Conservation (phyloP, 345 rosid species). For the Arabis hirsuta region DNA sequence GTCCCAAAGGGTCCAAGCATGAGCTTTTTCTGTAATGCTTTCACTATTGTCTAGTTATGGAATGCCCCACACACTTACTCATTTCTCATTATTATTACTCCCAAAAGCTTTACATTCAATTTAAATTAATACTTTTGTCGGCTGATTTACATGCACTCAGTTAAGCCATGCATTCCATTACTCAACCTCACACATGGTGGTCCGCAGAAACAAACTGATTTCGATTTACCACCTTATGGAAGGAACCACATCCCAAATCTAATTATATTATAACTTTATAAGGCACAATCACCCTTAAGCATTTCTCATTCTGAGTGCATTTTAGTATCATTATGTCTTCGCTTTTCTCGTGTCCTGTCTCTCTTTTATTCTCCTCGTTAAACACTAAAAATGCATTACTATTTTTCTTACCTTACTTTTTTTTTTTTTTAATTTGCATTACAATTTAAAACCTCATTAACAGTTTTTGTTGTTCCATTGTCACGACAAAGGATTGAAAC, state of each 20-base stretch:
- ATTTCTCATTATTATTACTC: conserved; percentile 18
- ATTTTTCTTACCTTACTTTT: conserved; percentile 10
- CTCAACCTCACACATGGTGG: conserved; percentile 31
- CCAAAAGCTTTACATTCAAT: conserved; percentile 12
- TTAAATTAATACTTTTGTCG: conserved; percentile 14
- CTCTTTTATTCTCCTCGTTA: conserved; percentile 36
- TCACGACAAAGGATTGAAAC: too few species aligned
- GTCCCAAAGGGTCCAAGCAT: conserved; percentile 41
- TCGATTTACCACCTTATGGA: not conserved
- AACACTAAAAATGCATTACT: conserved; percentile 18
- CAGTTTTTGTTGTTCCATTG: conserved; percentile 11
- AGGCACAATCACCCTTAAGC: conserved; percentile 16
- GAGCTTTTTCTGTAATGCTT: conserved; percentile 39
- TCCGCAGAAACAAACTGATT: conserved; percentile 20
- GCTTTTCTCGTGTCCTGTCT: conserved; percentile 31
- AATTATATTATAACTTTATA: not conserved
- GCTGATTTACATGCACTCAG: conserved; percentile 12
- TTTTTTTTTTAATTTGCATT: not conserved
- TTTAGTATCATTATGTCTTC: conserved; percentile 23
- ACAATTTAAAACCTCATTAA: not conserved
- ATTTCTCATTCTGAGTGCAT: conserved; percentile 21
- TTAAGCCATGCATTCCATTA: conserved; percentile 18
- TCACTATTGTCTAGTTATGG: conserved; percentile 32
- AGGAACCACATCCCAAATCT: not conserved
- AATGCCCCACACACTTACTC: conserved; percentile 30